phyloP scores from a whole-genome alignment of 257 asterid species.

The Hygrophila difformis region DNA sequence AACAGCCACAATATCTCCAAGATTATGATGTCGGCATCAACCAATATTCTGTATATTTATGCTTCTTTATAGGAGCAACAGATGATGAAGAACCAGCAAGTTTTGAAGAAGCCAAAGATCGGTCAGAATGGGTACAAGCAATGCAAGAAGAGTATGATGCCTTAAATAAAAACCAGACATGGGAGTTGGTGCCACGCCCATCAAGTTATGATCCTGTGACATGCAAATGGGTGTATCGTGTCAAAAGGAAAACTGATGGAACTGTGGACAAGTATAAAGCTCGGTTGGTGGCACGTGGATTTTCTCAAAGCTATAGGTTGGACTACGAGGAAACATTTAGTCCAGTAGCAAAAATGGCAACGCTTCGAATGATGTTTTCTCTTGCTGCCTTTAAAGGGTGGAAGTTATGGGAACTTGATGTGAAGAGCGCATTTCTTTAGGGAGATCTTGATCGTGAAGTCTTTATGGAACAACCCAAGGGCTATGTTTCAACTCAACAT shows the following conservation, averaged over 20 bases:
- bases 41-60: background rate
- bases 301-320: constrained; percentile 17
- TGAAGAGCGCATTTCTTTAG: no score
- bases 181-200: constrained; percentile 16
- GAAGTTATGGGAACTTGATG: no score
- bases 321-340: constrained; percentile 24
- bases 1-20: background rate
- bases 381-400: no score
- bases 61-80: constrained; percentile 3
- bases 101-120: constrained; percentile 11
- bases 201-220: constrained; percentile 6
- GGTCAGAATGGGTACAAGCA: constrained; percentile 7
- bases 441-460: no score
- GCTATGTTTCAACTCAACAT: no score
- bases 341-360: constrained; percentile 13
- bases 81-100: constrained; percentile 8
- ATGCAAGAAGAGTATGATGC: constrained; percentile 16
- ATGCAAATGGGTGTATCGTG: constrained; percentile 20
- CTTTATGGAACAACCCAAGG: no score
- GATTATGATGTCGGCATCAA: background rate
- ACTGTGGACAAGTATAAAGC: constrained; percentile 10
- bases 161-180: constrained; percentile 13
- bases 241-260: constrained; percentile 18
- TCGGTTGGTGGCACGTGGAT: constrained; percentile 12
- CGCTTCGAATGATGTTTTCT: background rate